Percentiles rank a stretch among this genome's conserved stretches.
Evolutionary conservation across 2,329 filamentous ascomycete genomes (phyloP).

Genomic region (Berkeleyomyces basicola): DNA sequence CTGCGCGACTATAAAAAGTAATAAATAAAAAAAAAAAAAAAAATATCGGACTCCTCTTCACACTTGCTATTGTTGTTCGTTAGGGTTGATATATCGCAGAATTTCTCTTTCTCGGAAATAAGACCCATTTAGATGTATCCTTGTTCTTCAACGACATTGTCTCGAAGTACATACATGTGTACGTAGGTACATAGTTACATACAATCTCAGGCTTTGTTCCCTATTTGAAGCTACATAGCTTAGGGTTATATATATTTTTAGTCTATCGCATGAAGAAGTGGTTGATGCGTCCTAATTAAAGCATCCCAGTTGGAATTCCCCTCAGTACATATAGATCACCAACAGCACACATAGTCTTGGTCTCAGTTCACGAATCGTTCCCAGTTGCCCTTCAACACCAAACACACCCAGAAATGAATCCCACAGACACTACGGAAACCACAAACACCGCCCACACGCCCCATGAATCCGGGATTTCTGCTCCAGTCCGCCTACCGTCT

Average conservation of each 20-base stretch:
- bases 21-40: too few relatives aligned
- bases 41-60: too few relatives aligned
- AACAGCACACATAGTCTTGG: background rate
- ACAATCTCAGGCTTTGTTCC: background rate
- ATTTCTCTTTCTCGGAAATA: too few relatives aligned
- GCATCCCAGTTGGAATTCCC: background rate
- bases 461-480: background rate
- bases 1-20: too few relatives aligned
- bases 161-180: background rate
- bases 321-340: background rate
- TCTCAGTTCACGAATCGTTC: background rate
- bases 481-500: constrained; percentile 4
- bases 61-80: too few relatives aligned
- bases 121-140: too few relatives aligned
- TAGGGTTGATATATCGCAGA: too few relatives aligned
- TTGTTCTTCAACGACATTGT: too few relatives aligned
- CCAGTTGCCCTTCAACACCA: background rate
- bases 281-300: background rate
- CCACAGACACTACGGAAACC: background rate
- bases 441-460: background rate
- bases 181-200: background rate
- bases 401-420: background rate
- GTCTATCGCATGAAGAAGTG: background rate
- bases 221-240: background rate
- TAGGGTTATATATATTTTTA: background rate